These are phyloP conservation scores for Penicillium ucsense DNA, from an alignment of 495 filamentous ascomycete genomes.

Conservation along the genomic window DNA sequence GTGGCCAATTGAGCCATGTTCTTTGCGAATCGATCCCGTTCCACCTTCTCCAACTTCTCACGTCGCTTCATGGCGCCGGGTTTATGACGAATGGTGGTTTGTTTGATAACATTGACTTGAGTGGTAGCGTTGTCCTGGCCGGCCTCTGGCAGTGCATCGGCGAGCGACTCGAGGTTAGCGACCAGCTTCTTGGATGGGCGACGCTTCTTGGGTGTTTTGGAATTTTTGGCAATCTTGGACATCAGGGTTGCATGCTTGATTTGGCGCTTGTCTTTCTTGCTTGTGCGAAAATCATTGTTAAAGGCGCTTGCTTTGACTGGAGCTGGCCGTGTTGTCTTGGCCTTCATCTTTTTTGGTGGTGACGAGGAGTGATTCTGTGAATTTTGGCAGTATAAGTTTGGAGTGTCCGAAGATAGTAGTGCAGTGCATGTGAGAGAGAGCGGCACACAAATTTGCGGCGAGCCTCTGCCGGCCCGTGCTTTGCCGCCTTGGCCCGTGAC, in stretches of 20 bases:
- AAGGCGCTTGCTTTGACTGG: slow-evolving; percentile 20
- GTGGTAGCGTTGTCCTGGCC: slow-evolving; percentile 25
- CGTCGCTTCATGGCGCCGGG: slow-evolving; percentile 78
- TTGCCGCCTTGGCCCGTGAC: too few species aligned
- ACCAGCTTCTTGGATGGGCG: slow-evolving; percentile 67
- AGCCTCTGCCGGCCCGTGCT: neutral
- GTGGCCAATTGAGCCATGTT: slow-evolving; percentile 60
- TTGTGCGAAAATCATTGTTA: slow-evolving; percentile 44
- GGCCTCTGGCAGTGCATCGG: slow-evolving; percentile 63
- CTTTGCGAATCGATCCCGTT: slow-evolving; percentile 71
- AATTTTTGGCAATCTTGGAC: slow-evolving; percentile 59
- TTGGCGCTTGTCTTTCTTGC: slow-evolving; percentile 66
- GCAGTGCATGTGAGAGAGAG: slow-evolving; percentile 5
- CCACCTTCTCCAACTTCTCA: slow-evolving; percentile 63
- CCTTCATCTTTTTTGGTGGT: slow-evolving; percentile 1
- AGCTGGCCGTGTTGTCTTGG: slow-evolving; percentile 21
- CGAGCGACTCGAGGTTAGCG: slow-evolving; percentile 65
- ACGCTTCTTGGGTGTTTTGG: slow-evolving; percentile 47
- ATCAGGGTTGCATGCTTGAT: slow-evolving; percentile 72
- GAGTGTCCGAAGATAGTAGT: neutral
- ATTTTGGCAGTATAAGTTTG: neutral
- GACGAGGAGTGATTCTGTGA: neutral
- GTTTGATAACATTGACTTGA: slow-evolving; percentile 45
- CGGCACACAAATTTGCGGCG: neutral
- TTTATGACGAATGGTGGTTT: slow-evolving; percentile 58